Evolutionary conservation across 345 rosid species (phyloP), one percentile per base, ranked within the genome.

Genomic region (Fremontodendron californicum): DNA sequence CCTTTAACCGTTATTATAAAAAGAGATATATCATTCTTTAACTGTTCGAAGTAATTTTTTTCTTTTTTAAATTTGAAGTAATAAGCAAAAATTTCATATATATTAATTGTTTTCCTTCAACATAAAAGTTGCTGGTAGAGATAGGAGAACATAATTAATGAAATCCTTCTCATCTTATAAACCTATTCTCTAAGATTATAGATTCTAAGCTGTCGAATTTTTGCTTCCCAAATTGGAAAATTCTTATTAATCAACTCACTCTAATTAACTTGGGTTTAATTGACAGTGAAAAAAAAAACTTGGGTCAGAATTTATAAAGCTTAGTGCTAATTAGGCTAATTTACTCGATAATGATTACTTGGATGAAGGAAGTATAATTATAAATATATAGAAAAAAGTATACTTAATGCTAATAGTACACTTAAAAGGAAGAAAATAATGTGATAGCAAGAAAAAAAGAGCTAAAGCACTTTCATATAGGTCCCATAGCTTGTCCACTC

Each of bases 401-500:
- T 78, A 76, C 64, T 86, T 82, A 89, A 81, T 85, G 89, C 74
- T 77, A 84, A 86, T 84, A 81, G 91, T 86, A 87, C 88, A 69
- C 84, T 83, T 80, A 87, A 92, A 92, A 87, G 90, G 84, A 81
- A 79, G 74, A 81, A 86, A 87, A 88, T 86, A 78, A 83, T 85
- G 81, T 79, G 79, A 76, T 78, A 63, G 88, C 67, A 81, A 82
- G 86, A 84, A 86, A 88, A 87, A 83, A 81, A 80, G 85, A 83
- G 84, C 80, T 85, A 90, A 92, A 89, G 92, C 95, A 89, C 67
- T 88, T 77, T 79, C 83, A 75, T 76, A 64, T 81, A 74, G 92
- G 89, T 49, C 91, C 92, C 88, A 84, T 85, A 10, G 35, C 88
- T 72, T 83, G 93, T 92, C 94, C 82, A 86, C 83, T 84, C 86